A percentile compares a stretch with the other conserved stretches of the same genome.
phyloP scores from a whole-genome alignment of 2,329 filamentous ascomycete genomes.

The Diaporthe sp. region DNA sequence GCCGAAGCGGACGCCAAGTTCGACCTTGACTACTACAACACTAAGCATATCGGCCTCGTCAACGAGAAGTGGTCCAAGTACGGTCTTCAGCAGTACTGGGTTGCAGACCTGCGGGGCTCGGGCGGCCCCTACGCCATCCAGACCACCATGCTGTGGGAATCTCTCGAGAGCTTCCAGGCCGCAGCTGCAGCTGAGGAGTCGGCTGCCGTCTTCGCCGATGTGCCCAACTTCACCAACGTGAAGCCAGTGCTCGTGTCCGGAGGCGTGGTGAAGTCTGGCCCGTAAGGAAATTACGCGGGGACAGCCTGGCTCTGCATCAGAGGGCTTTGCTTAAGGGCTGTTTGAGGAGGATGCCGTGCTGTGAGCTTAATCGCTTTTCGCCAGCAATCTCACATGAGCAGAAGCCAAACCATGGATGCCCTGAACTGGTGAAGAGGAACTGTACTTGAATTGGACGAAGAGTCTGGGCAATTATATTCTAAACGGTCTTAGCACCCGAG shows the following conservation, averaged over 20 bases:
- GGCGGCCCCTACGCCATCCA: slow-evolving; percentile 40
- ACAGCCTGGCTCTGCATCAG: background rate
- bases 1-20: slow-evolving; percentile 51
- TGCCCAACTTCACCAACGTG: slow-evolving; percentile 46
- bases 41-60: slow-evolving; percentile 57
- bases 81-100: slow-evolving; percentile 50
- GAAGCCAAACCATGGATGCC: background rate
- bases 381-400: background rate
- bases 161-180: slow-evolving; percentile 40
- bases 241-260: slow-evolving; percentile 31
- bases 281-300: background rate
- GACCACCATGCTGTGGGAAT: slow-evolving; percentile 45
- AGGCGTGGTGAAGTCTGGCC: background rate
- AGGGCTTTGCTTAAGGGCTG: background rate
- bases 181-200: slow-evolving; percentile 27
- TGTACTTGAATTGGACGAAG: background rate
- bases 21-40: slow-evolving; percentile 60
- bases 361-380: background rate
- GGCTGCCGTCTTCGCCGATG: slow-evolving; percentile 42
- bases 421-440: background rate
- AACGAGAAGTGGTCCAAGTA: slow-evolving; percentile 48
- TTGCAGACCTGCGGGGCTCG: slow-evolving; percentile 40
- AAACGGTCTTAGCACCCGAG: background rate
- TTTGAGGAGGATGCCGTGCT: background rate
- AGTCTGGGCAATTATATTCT: background rate